Percentiles rank a stretch among this genome's conserved stretches.
These are phyloP conservation scores for Polyplosphaeria fusca DNA, from an alignment of 495 filamentous ascomycete species.

Conservation along the genomic window DNA sequence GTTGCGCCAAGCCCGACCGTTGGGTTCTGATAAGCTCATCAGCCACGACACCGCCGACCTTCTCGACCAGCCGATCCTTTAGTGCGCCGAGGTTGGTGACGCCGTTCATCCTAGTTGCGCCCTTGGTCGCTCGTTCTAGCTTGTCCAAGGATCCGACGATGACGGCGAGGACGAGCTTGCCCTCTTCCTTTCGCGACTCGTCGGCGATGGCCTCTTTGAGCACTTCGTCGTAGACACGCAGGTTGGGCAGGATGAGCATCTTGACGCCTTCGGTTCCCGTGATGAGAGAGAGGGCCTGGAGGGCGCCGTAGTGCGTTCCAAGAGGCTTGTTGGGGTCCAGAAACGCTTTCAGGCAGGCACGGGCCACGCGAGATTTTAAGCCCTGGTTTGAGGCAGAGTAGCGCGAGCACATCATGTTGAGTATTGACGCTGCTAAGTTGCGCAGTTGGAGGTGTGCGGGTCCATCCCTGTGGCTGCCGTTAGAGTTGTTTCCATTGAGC, in stretches of 20 bases:
- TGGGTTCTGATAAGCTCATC: slow-evolving; percentile 34
- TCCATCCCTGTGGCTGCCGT: slow-evolving; percentile 40
- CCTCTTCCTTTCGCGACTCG: slow-evolving; percentile 36
- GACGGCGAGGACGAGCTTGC: slow-evolving; percentile 37
- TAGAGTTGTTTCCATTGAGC: slow-evolving; percentile 22
- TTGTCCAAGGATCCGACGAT: slow-evolving; percentile 33
- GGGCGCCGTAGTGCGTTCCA: slow-evolving; percentile 79
- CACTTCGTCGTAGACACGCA: slow-evolving; percentile 71
- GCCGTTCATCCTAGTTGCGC: slow-evolving; percentile 29
- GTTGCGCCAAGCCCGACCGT: slow-evolving; percentile 27
- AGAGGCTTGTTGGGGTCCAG: slow-evolving; percentile 78
- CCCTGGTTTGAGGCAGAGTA: slow-evolving; percentile 71
- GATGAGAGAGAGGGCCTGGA: slow-evolving; percentile 70
- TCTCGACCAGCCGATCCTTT: slow-evolving; percentile 33
- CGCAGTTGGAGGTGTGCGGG: slow-evolving; percentile 75
- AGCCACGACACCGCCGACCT: slow-evolving; percentile 39
- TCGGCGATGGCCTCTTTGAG: slow-evolving; percentile 55
- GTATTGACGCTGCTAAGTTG: slow-evolving; percentile 74
- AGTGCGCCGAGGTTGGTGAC: slow-evolving; percentile 31
- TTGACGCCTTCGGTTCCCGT: slow-evolving; percentile 78
- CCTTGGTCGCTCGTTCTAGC: slow-evolving; percentile 23
- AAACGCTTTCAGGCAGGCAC: slow-evolving; percentile 85
- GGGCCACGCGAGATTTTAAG: slow-evolving; percentile 80
- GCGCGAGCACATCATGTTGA: slow-evolving; percentile 68
- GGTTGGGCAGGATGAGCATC: slow-evolving; percentile 73